Conservation (phyloP, 306 rosid genomes). For the Echinosophora koreensis region DNA sequence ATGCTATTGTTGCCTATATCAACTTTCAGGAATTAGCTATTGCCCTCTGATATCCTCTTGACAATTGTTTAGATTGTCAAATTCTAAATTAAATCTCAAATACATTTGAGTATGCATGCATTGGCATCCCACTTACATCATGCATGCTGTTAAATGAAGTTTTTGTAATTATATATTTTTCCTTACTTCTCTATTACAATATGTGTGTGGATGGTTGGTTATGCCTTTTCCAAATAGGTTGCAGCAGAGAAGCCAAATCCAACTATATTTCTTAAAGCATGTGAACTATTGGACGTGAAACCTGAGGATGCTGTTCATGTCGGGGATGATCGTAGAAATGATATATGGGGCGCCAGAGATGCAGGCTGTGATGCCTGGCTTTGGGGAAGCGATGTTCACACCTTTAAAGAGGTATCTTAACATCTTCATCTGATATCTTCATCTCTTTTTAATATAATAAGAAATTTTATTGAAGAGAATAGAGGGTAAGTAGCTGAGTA, state of each 20-base stretch:
- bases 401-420: constrained; percentile 83
- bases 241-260: constrained; percentile 98
- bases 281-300: constrained; percentile 80
- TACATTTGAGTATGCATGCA: constrained; percentile 31
- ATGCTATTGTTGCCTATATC: constrained; percentile 15
- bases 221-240: constrained; percentile 61
- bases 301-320: constrained; percentile 97
- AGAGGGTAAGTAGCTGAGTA: background rate
- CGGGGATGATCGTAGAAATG: constrained; percentile 96
- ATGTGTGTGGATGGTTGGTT: constrained; percentile 34
- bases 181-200: constrained; percentile 30
- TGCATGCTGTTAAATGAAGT: background rate
- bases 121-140: background rate
- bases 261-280: constrained; percentile 96
- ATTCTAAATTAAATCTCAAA: background rate
- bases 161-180: background rate
- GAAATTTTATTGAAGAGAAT: background rate
- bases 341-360: constrained; percentile 98
- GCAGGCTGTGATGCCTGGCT: constrained; percentile 99
- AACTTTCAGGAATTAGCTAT: background rate
- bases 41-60: constrained; percentile 22
- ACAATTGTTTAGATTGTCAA: constrained; percentile 20
- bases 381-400: constrained; percentile 97
- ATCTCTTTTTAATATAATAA: background rate
- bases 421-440: constrained; percentile 30